Evolutionary conservation across 768 basidiomycete species (phyloP).

Genomic region (Suillus americanus): DNA sequence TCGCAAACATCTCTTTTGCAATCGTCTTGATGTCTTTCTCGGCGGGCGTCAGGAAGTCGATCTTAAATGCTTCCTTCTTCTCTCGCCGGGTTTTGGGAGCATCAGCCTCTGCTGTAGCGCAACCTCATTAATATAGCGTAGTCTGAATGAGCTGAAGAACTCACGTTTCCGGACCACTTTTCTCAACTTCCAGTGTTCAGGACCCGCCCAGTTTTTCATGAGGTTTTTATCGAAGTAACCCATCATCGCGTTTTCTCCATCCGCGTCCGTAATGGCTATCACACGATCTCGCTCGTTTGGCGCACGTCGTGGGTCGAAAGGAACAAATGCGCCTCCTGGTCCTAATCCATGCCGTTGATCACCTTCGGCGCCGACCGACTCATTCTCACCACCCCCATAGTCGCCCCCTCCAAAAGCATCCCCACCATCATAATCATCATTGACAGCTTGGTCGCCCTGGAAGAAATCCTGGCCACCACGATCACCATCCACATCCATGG

Average conservation of each 20-base stretch:
- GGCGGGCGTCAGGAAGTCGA: slow-evolving; percentile 69
- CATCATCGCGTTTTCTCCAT: slow-evolving; percentile 56
- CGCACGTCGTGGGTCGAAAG: slow-evolving; percentile 83
- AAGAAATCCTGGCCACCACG: slow-evolving; percentile 60
- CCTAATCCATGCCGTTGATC: slow-evolving; percentile 38
- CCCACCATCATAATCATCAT: slow-evolving; percentile 45
- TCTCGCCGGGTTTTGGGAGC: slow-evolving; percentile 59
- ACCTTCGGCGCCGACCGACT: slow-evolving; percentile 44
- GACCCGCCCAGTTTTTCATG: slow-evolving; percentile 97
- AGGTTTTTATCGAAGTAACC: slow-evolving; percentile 91
- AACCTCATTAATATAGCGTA: slow-evolving; percentile 4
- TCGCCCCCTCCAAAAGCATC: slow-evolving; percentile 44
- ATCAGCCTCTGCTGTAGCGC: slow-evolving; percentile 46
- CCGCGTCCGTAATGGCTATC: slow-evolving; percentile 78
- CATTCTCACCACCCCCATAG: slow-evolving; percentile 37
- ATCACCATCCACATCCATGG: slow-evolving; percentile 42
- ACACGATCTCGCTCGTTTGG: slow-evolving; percentile 80
- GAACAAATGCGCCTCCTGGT: slow-evolving; percentile 51
- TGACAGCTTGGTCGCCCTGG: slow-evolving; percentile 56
- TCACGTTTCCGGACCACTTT: slow-evolving; percentile 77
- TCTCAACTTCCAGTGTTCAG: slow-evolving; percentile 96
- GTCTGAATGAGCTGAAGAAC: slow-evolving; percentile 21
- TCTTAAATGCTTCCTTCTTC: slow-evolving; percentile 79
- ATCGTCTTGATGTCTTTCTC: slow-evolving; percentile 61
- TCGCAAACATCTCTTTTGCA: slow-evolving; percentile 73